Evolutionary conservation across 306 rosid genomes (phyloP).

Genomic region (Begonia masoniana): DNA sequence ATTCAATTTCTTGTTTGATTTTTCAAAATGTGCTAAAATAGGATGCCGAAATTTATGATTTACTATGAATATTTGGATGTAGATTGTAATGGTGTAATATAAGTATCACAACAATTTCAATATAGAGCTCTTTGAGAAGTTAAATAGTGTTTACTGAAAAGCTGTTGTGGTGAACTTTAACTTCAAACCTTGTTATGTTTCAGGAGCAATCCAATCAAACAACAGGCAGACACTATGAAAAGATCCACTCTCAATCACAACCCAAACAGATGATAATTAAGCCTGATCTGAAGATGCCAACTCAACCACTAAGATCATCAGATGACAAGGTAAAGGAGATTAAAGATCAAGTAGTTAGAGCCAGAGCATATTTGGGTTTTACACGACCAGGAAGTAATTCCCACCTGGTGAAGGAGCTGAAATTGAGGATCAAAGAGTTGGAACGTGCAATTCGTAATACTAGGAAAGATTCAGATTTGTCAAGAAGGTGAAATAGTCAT

Average conservation of each 20-base stretch:
- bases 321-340: conserved; percentile 54
- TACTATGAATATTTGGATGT: too few species aligned
- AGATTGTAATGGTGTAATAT: too few species aligned
- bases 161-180: too few species aligned
- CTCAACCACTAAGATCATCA: conserved; percentile 19
- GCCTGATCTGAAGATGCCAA: conserved; percentile 18
- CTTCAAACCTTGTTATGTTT: conserved; percentile 10
- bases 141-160: too few species aligned
- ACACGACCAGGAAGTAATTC: conserved; percentile 58
- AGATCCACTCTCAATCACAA: conserved; percentile 15
- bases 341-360: conserved; percentile 79
- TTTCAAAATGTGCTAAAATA: too few species aligned
- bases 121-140: too few species aligned
- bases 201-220: conserved; percentile 28
- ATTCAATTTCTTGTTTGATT: too few species aligned
- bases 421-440: conserved; percentile 59
- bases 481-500: conserved; percentile 47
- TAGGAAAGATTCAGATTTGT: conserved; percentile 51
- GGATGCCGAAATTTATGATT: too few species aligned
- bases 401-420: conserved; percentile 70
- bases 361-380: conserved; percentile 60
- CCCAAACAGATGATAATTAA: conserved; percentile 14
- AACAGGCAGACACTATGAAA: conserved; percentile 18
- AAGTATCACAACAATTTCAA: too few species aligned
- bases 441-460: conserved; percentile 59